phyloP scores from a whole-genome alignment of 169 alveolate genomes.

The Eimeria acervulina region DNA sequence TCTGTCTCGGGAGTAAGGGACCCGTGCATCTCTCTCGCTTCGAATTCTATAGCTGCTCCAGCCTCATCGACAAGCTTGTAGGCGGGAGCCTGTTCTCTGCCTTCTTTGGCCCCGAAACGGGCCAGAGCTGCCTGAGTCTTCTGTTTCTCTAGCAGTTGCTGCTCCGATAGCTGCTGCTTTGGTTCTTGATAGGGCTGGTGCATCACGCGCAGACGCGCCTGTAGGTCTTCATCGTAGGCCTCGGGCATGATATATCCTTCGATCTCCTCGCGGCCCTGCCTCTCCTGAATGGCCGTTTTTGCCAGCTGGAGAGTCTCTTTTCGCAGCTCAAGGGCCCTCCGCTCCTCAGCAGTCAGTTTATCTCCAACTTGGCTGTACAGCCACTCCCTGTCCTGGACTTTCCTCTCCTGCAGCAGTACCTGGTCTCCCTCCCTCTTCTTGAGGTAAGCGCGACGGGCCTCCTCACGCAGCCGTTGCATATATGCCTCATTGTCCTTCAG shows the following conservation, averaged over 20 bases:
- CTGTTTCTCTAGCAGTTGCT: constrained; percentile 79
- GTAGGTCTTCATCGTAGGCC: constrained; percentile 83
- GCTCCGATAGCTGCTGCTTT: constrained; percentile 81
- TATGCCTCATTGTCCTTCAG: constrained; percentile 72
- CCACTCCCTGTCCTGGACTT: constrained; percentile 94
- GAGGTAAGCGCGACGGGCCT: constrained; percentile 96
- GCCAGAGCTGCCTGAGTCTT: constrained; percentile 82
- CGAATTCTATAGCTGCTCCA: constrained; percentile 75
- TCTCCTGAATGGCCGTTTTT: constrained; percentile 91
- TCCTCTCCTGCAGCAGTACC: constrained; percentile 95
- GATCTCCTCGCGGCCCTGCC: constrained; percentile 82
- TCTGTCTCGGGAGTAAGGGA: constrained; percentile 28
- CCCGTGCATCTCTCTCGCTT: constrained; percentile 79
- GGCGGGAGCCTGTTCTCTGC: constrained; percentile 57
- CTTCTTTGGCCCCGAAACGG: constrained; percentile 81
- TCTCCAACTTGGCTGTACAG: constrained; percentile 87
- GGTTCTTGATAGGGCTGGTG: constrained; percentile 79
- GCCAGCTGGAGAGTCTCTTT: constrained; percentile 94
- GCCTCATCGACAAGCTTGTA: constrained; percentile 81
- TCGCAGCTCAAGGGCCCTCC: constrained; percentile 90
- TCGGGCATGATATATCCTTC: constrained; percentile 85
- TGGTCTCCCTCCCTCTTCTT: constrained; percentile 96
- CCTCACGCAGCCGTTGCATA: constrained; percentile 82
- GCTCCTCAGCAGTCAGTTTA: constrained; percentile 92
- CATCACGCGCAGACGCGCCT: constrained; percentile 82